Conservation (phyloP, 345 rosid species). For the Murraya paniculata region DNA sequence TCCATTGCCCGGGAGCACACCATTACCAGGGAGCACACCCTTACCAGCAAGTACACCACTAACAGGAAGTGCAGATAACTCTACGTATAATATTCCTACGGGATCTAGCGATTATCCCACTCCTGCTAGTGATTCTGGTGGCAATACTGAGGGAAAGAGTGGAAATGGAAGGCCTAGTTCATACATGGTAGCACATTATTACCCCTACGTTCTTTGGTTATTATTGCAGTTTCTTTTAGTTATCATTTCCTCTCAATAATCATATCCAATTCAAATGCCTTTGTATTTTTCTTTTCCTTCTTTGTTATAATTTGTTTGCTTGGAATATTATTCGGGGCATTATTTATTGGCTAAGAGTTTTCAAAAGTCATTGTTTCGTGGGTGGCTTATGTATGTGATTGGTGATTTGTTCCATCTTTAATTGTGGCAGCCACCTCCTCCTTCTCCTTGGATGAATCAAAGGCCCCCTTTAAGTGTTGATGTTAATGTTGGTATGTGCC, state of each 20-base stretch:
- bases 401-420: slow-evolving; percentile 13
- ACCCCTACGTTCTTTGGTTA: background rate
- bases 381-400: slow-evolving; percentile 5
- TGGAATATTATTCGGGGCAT: background rate
- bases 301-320: background rate
- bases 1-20: slow-evolving; percentile 56
- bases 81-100: slow-evolving; percentile 85
- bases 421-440: slow-evolving; percentile 51
- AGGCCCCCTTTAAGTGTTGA: slow-evolving; percentile 69
- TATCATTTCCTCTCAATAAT: background rate
- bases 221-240: background rate
- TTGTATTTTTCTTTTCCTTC: background rate
- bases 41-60: slow-evolving; percentile 47
- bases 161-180: slow-evolving; percentile 89
- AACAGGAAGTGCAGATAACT: slow-evolving; percentile 63
- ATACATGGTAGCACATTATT: slow-evolving; percentile 55
- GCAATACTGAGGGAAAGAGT: slow-evolving; percentile 52
- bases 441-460: slow-evolving; percentile 85
- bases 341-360: background rate
- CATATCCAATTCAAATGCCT: background rate
- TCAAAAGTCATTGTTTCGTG: background rate
- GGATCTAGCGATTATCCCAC: slow-evolving; percentile 87
- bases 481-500: slow-evolving; percentile 91
- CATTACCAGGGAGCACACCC: slow-evolving; percentile 65
- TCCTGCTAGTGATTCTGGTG: slow-evolving; percentile 62